These are phyloP conservation scores for Phytophthora ramorum DNA, from an alignment of 352 stramenopile species.

Conservation along the genomic window DNA sequence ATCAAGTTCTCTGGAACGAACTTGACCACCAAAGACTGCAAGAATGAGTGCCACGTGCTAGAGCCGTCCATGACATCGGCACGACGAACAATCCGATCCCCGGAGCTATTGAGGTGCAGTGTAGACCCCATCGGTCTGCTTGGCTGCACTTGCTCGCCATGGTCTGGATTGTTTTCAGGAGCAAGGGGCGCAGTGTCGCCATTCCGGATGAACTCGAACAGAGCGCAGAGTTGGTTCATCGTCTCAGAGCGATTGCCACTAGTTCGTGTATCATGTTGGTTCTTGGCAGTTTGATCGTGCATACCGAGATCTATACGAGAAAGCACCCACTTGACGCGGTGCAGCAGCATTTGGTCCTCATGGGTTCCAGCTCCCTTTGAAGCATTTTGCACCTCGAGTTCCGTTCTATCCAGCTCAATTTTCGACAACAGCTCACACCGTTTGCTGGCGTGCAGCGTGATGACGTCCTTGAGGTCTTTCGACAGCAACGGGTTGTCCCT, in stretches of 20 bases:
- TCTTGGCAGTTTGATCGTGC: constrained; percentile 14
- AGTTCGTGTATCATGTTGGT: constrained; percentile 21
- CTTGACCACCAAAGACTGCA: constrained; percentile 68
- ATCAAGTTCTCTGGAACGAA: constrained; percentile 74
- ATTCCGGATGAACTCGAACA: constrained; percentile 80
- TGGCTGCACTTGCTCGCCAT: constrained; percentile 23
- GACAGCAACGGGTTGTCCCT: constrained; percentile 70
- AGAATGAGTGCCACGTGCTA: constrained; percentile 63
- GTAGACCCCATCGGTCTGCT: constrained; percentile 9
- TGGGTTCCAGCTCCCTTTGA: constrained; percentile 24
- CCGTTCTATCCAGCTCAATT: constrained; percentile 62
- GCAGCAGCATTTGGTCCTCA: constrained; percentile 73
- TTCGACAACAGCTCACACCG: constrained; percentile 55
- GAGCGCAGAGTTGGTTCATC: constrained; percentile 69
- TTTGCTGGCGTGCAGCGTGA: constrained; percentile 53
- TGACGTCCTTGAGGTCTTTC: constrained; percentile 68
- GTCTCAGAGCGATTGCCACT: constrained; percentile 21
- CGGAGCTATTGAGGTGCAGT: constrained; percentile 4
- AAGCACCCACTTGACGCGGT: constrained; percentile 82
- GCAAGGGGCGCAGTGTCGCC: constrained; percentile 52
- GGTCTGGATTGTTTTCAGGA: constrained; percentile 61
- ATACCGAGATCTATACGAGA: constrained; percentile 63
- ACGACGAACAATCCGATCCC: constrained; percentile 30
- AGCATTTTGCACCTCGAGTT: constrained; percentile 61
- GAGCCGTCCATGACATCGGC: constrained; percentile 48